Evolutionary conservation across 371 early-diverging fungal species (phyloP).

Genomic region (Cokeromyces recurvatus): DNA sequence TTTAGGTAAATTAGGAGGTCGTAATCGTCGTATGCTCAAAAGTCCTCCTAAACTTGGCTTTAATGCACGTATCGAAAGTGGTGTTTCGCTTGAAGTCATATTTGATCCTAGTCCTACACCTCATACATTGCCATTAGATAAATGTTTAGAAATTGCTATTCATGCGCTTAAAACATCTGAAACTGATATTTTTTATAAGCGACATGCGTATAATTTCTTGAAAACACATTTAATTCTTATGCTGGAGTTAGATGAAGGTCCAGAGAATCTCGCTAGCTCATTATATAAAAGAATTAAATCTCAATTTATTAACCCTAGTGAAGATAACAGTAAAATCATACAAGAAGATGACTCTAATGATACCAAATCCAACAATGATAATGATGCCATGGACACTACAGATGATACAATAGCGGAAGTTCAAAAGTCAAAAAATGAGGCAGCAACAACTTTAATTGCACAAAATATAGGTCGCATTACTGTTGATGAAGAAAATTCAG

Average conservation of each 20-base stretch:
- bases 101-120: constrained; percentile 56
- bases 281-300: constrained; percentile 38
- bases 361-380: neutral
- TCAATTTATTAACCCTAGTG: constrained; percentile 14
- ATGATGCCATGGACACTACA: too few species aligned
- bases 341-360: too few species aligned
- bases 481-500: constrained; percentile 28
- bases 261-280: constrained; percentile 42
- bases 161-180: constrained; percentile 52
- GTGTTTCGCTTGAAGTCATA: constrained; percentile 59
- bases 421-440: too few species aligned
- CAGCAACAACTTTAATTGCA: neutral
- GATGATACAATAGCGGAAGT: too few species aligned
- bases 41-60: constrained; percentile 58
- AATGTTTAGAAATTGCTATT: constrained; percentile 51
- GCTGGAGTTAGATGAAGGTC: constrained; percentile 63
- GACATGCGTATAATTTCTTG: constrained; percentile 71
- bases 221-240: constrained; percentile 67
- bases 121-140: constrained; percentile 51
- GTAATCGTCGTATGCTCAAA: constrained; percentile 77
- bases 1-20: constrained; percentile 95
- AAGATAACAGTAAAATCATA: neutral
- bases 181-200: constrained; percentile 48
- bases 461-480: constrained; percentile 8
- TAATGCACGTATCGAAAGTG: constrained; percentile 49